These are phyloP conservation scores for Tuber melanosporum DNA, from an alignment of 495 filamentous ascomycete species.

Conservation along the genomic window DNA sequence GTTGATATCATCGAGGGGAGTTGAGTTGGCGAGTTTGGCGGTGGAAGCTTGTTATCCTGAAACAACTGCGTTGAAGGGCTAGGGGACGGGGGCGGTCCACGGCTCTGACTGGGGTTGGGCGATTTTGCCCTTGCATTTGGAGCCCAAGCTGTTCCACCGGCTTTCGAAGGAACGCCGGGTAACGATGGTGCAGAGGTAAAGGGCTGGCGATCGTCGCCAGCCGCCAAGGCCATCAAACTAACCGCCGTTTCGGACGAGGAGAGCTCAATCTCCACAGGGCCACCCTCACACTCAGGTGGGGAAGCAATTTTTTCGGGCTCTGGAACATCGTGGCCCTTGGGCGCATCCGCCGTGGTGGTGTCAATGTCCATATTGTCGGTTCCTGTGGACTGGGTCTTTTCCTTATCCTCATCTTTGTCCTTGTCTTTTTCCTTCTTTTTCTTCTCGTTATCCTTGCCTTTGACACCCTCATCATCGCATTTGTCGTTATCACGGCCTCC, in stretches of 20 bases:
- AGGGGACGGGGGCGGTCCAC: constrained; percentile 30
- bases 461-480: constrained; percentile 10
- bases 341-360: neutral
- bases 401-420: constrained; percentile 3
- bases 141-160: constrained; percentile 15
- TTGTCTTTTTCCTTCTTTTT: constrained; percentile 25
- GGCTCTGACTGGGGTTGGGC: constrained; percentile 12
- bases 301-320: neutral
- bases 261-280: constrained; percentile 24
- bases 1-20: constrained; percentile 37
- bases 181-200: constrained; percentile 19
- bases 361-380: constrained; percentile 37
- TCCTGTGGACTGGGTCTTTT: constrained; percentile 9
- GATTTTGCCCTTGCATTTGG: constrained; percentile 33
- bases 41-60: constrained; percentile 29
- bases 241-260: constrained; percentile 35
- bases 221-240: constrained; percentile 37
- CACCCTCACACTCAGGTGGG: constrained; percentile 9
- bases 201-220: constrained; percentile 36
- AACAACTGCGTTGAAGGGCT: constrained; percentile 28
- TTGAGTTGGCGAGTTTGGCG: constrained; percentile 21
- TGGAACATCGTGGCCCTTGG: neutral
- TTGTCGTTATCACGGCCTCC: constrained; percentile 10
- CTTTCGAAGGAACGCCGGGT: constrained; percentile 17
- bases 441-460: constrained; percentile 12